Percentiles rank a stretch among this genome's conserved stretches.
Evolutionary conservation across 768 basidiomycete species (phyloP).

Genomic region (Phaeolepiota aurea): DNA sequence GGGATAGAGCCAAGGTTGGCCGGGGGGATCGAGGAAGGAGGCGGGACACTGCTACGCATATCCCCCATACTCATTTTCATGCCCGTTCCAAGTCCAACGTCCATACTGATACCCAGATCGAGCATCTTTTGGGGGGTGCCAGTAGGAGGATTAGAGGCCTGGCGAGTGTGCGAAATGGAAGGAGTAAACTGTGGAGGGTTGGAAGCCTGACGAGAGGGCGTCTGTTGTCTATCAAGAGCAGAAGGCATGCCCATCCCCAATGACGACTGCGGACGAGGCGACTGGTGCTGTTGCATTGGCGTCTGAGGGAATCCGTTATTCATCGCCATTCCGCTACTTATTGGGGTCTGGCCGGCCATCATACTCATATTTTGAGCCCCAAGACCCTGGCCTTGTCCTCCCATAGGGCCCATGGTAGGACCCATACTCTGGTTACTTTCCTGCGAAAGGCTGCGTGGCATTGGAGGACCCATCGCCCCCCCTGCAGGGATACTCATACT

Average conservation of each 20-base stretch:
- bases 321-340: slow-evolving; percentile 4
- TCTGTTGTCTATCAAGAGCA: slow-evolving; percentile 1
- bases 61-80: not conserved
- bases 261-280: slow-evolving; percentile 10
- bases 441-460: slow-evolving; percentile 2
- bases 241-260: slow-evolving; percentile 11
- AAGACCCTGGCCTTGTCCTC: slow-evolving; percentile 1
- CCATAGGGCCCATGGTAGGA: slow-evolving; percentile 4
- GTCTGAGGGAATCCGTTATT: slow-evolving; percentile 1
- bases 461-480: slow-evolving; percentile 9
- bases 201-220: not conserved
- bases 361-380: slow-evolving; percentile 5
- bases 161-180: slow-evolving; percentile 2
- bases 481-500: slow-evolving; percentile 4
- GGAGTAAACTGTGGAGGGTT: slow-evolving; percentile 1
- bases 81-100: not conserved
- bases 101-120: not conserved
- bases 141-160: slow-evolving; percentile 5
- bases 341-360: slow-evolving; percentile 7
- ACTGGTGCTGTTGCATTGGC: slow-evolving; percentile 4
- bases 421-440: slow-evolving; percentile 2
- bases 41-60: slow-evolving; percentile 1
- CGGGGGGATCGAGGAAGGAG: slow-evolving; percentile 2
- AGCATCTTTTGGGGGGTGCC: not conserved
- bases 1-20: not conserved